Evolutionary conservation across 2,329 filamentous ascomycete species (phyloP).

Genomic region (Rasamsonia emersonii): DNA sequence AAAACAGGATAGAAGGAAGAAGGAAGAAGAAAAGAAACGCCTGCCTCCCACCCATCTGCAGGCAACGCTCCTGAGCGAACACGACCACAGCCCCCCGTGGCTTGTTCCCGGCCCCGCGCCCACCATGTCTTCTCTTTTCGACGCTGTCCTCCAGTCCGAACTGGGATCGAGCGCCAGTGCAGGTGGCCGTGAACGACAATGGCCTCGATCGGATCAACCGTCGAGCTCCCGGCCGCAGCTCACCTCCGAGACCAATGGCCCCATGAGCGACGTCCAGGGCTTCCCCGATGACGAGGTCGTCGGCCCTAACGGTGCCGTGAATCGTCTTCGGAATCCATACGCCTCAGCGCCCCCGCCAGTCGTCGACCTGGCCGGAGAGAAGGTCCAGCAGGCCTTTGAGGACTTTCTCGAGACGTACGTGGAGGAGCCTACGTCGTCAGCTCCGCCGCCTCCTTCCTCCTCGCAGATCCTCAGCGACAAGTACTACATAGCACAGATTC

Average conservation of each 20-base stretch:
- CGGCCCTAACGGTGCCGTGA: conserved; percentile 42
- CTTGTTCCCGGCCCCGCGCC: conserved; percentile 16
- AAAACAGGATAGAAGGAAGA: no score
- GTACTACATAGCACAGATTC: conserved; percentile 60
- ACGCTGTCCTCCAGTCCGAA: conserved; percentile 35
- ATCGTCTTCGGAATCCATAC: conserved; percentile 41
- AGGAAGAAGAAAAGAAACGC: no score
- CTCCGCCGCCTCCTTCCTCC: conserved; percentile 37
- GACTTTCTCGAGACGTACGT: conserved; percentile 54
- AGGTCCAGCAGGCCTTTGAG: conserved; percentile 54
- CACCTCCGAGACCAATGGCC: conserved; percentile 41
- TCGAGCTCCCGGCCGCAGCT: conserved; percentile 49
- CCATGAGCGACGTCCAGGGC: conserved; percentile 49
- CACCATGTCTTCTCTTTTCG: conserved; percentile 34
- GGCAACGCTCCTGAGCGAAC: no score
- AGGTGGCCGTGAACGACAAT: conserved; percentile 21
- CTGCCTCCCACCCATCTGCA: no score
- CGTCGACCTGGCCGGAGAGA: conserved; percentile 53
- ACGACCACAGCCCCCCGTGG: no score
- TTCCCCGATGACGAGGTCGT: conserved; percentile 56
- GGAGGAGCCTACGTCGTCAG: conserved; percentile 50
- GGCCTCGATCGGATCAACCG: conserved; percentile 30
- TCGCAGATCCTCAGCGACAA: conserved; percentile 51
- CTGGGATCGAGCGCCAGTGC: conserved; percentile 26
- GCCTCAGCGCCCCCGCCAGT: conserved; percentile 49